phyloP scores from a whole-genome alignment of 2,329 filamentous ascomycete genomes.

The Thermothelomyces thermophilus region DNA sequence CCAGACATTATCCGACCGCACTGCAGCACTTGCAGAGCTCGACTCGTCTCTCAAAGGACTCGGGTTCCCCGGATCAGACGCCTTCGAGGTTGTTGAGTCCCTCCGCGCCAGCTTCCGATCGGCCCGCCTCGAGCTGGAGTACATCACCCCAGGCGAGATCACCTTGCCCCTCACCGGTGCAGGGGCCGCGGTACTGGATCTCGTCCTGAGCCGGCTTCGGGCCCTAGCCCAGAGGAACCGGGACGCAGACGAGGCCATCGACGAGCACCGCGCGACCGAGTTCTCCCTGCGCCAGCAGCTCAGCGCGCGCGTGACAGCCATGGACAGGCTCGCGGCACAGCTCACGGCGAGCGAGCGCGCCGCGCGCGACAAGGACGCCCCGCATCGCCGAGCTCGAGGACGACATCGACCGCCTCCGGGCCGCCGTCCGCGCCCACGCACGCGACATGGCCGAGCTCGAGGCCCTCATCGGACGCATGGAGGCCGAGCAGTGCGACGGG shows the following conservation, averaged over 20 bases:
- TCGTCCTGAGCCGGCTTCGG: conserved; percentile 46
- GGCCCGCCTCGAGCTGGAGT: conserved; percentile 56
- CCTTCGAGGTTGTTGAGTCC: conserved; percentile 41
- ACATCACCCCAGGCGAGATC: conserved; percentile 54
- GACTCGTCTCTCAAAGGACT: conserved; percentile 40
- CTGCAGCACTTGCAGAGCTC: conserved; percentile 40
- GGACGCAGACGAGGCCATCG: conserved; percentile 48
- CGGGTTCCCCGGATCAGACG: conserved; percentile 45
- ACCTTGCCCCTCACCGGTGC: conserved; percentile 45
- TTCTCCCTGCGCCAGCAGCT: conserved; percentile 51
- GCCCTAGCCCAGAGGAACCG: conserved; percentile 40
- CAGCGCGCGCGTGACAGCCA: conserved; percentile 43
- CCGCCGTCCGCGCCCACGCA: conserved; percentile 46
- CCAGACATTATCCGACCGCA: conserved; percentile 42
- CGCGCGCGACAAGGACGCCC: conserved; percentile 10
- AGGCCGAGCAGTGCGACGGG: conserved; percentile 35
- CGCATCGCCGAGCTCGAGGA: conserved; percentile 43
- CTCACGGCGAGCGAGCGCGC: conserved; percentile 29
- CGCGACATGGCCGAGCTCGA: conserved; percentile 51
- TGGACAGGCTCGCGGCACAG: conserved; percentile 42
- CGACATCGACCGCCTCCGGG: conserved; percentile 44
- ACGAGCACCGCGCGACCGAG: conserved; percentile 55
- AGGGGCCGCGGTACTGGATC: conserved; percentile 50
- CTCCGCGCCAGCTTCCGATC: conserved; percentile 46
- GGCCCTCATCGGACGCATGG: conserved; percentile 42